phyloP scores from a whole-genome alignment of 78 protist genomes.

The Pelomyxa schiedti region DNA sequence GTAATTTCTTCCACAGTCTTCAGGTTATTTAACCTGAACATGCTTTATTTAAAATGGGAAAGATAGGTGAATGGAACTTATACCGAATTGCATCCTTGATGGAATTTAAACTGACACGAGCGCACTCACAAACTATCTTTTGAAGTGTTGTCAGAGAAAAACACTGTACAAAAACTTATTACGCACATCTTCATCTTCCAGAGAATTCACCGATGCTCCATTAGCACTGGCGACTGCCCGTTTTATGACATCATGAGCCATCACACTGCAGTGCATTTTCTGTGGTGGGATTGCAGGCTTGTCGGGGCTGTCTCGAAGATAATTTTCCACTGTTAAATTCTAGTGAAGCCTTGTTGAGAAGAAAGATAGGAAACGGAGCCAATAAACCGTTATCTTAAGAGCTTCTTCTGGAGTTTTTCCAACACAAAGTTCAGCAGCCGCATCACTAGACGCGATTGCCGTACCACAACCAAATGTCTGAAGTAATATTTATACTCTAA shows the following conservation, averaged over 20 bases:
- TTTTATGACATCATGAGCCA: background rate
- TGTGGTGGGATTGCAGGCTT: background rate
- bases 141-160: no score
- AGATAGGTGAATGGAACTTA: no score
- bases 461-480: background rate
- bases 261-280: background rate
- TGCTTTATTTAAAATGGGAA: no score
- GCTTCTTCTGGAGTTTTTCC: background rate
- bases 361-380: no score
- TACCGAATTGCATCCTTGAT: background rate
- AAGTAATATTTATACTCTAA: no score
- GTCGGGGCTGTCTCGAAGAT: background rate
- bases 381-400: background rate
- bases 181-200: background rate
- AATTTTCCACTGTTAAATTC: background rate
- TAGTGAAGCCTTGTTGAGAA: no score
- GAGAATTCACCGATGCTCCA: background rate
- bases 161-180: no score
- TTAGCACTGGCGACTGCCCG: background rate
- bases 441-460: background rate
- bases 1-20: background rate
- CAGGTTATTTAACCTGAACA: background rate
- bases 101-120: background rate
- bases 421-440: background rate
- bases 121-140: background rate